Base-by-base conservation (phyloP, 2,329 filamentous ascomycete genomes). In the Hypoxylon sp. region DNA sequence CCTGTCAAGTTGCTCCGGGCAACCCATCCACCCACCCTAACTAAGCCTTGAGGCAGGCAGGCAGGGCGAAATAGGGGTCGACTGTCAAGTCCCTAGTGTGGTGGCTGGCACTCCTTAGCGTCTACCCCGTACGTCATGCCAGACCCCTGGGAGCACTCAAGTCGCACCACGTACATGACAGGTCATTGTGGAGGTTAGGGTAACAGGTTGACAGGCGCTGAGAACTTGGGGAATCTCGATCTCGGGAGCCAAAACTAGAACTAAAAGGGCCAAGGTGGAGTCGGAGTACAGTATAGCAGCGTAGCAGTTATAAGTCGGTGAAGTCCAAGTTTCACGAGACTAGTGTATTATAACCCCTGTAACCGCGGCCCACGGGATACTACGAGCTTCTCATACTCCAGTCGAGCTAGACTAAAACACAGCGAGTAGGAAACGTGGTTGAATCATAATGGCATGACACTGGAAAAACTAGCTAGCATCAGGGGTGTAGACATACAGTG, bases 221-320 rank as follows among this genome's bases (percentile, higher is more conserved):
- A n/a, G 30, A n/a, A n/a, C 14, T 34, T 29, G 37, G 25, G 14
- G 14, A 57, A 63, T 59, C 65, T 67, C 23, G 61, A 62, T 65
- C 50, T n/a, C 45, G 45, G 52, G 51, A 43, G 34, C 53, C 27
- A 46, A 21, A 48, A 45, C 41, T 57, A 51, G 34, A n/a, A 58
- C 65, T 30, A 59, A 63, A 53, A 51, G n/a, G 45, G 23, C 30
- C 29, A 43, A 61, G 48, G 56, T 43, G 48, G 60, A 46, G 51
- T 12, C 14, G 6, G 14, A 29, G 23, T 52, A 52, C 50, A 34
- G 21, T 53, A 32, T 34, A 21, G 21, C 41, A 32, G 12, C 45
- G 46, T 23, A 16, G 50, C 52, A 27, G 52, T 14, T 12, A 8
- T n/a, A 45, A 27, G 55, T 62, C 59, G 59, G 59, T 62, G 59